Evolutionary conservation across 2,329 filamentous ascomycete species (phyloP), one percentile per base, ranked within the genome.

Genomic region (Apiospora saccharicola): DNA sequence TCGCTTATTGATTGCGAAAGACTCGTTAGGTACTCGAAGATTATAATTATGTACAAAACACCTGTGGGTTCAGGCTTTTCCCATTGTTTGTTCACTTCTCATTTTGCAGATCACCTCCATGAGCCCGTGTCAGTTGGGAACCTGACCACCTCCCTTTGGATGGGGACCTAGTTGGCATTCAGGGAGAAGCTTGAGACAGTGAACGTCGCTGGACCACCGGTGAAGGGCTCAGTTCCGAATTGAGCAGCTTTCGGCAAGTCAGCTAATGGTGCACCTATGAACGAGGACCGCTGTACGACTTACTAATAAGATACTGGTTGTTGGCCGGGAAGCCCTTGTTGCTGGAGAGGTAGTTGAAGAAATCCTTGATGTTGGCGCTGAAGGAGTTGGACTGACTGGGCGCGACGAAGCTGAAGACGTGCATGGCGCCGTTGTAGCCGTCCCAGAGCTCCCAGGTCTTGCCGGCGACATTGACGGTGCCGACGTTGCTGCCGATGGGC

Each of bases 401-500:
- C 7, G 67, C 34, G 67, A 69, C 67, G 44, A 77, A 77, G 68
- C 75, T 77, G 70, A 74, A 74, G 14, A 68, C 71, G n/a, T 76
- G 75, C 73, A 77, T 75, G 46, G 75, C 75, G 30, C 76, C 74
- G 24, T 78, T 90, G 26, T 81, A 82, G 16, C 90, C 90, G 69
- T 83, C 84, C 78, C 85, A 90, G 61, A 91, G 80, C 69, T 88
- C 85, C 85, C 86, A 91, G 53, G 75, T 80, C 46, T 83, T 77
- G 49, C 86, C 88, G 34, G 80, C 86, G 70, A 90, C 82, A 7
- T 82, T 87, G 34, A 86, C 82, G 0, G 83, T 88, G 3, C 85
- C 88, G 73, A 90, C 83, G 2, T 86, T 76, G 24, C 81, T 82
- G 69, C 89, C 89, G 44, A 84, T 86, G 71, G 81, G 79, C 70